Percentiles rank a stretch among this genome's conserved stretches.
Evolutionary conservation across 2,329 filamentous ascomycete species (phyloP).

Genomic region (Colletotrichum spinosum): DNA sequence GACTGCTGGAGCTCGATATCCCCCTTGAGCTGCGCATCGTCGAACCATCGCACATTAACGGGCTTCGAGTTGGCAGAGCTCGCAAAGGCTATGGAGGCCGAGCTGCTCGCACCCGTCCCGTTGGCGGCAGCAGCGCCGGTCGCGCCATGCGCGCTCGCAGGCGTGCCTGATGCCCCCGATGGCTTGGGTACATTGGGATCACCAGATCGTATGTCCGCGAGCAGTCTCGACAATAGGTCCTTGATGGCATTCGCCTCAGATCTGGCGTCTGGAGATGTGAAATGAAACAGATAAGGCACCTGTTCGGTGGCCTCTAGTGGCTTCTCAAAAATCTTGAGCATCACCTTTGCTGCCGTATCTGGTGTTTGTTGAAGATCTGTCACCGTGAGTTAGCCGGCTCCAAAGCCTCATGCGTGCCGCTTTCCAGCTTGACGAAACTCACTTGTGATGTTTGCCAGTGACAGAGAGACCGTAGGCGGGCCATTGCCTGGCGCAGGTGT

Average conservation of each 20-base stretch:
- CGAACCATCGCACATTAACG: slow-evolving; percentile 76
- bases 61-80: slow-evolving; percentile 71
- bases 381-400: slow-evolving; percentile 34
- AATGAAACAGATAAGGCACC: slow-evolving; percentile 85
- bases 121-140: slow-evolving; percentile 16
- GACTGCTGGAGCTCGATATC: slow-evolving; percentile 90
- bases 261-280: slow-evolving; percentile 84
- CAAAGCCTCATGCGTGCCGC: background rate
- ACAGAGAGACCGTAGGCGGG: slow-evolving; percentile 74
- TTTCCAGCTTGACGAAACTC: slow-evolving; percentile 46
- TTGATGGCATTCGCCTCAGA: slow-evolving; percentile 88
- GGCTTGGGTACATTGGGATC: slow-evolving; percentile 65
- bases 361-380: slow-evolving; percentile 95
- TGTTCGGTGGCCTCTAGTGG: slow-evolving; percentile 67
- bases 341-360: slow-evolving; percentile 87
- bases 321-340: slow-evolving; percentile 91
- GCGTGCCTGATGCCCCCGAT: slow-evolving; percentile 44
- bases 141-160: slow-evolving; percentile 40
- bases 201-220: slow-evolving; percentile 74
- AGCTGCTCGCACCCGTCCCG: slow-evolving; percentile 49
- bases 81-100: slow-evolving; percentile 82
- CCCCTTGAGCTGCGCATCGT: slow-evolving; percentile 80
- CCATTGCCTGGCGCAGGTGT: slow-evolving; percentile 74
- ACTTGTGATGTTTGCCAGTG: slow-evolving; percentile 86
- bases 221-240: slow-evolving; percentile 81